Percentiles rank a stretch among this genome's conserved stretches.
These are phyloP conservation scores for Lactarius indigo DNA, from an alignment of 768 basidiomycete genomes.

Conservation along the genomic window DNA sequence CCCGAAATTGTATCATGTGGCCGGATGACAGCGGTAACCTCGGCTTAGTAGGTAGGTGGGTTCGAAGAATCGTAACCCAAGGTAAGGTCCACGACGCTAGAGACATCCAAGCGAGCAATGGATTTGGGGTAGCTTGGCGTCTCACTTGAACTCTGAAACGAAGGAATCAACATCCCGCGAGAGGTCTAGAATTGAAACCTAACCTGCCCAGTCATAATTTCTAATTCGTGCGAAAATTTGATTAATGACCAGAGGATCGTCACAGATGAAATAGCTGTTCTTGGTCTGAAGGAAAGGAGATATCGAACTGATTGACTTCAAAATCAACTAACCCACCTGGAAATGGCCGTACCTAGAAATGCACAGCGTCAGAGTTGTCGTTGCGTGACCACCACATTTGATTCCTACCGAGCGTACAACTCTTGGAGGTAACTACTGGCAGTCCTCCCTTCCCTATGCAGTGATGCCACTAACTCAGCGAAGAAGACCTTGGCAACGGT, in stretches of 20 bases:
- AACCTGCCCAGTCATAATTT: slow-evolving; percentile 45
- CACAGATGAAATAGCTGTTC: slow-evolving; percentile 80
- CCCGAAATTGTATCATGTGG: slow-evolving; percentile 83
- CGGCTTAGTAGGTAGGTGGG: slow-evolving; percentile 59
- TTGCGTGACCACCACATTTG: neutral
- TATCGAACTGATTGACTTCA: neutral
- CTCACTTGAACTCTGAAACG: slow-evolving; percentile 22
- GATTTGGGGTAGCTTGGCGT: slow-evolving; percentile 51
- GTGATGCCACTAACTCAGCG: slow-evolving; percentile 56
- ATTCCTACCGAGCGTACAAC: slow-evolving; percentile 53
- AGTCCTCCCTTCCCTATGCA: slow-evolving; percentile 51
- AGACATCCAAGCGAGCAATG: slow-evolving; percentile 59
- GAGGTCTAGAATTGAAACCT: slow-evolving; percentile 6
- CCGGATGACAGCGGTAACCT: slow-evolving; percentile 68
- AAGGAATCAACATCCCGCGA: slow-evolving; percentile 8
- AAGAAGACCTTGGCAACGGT: slow-evolving; percentile 52
- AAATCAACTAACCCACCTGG: slow-evolving; percentile 42
- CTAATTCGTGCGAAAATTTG: slow-evolving; percentile 67
- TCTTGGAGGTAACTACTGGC: slow-evolving; percentile 56
- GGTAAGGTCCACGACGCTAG: slow-evolving; percentile 71
- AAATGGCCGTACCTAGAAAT: slow-evolving; percentile 68
- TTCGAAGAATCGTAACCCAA: slow-evolving; percentile 73
- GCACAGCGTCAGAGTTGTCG: slow-evolving; percentile 9
- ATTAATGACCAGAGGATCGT: slow-evolving; percentile 61
- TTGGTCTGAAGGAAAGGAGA: slow-evolving; percentile 47